Base-by-base conservation (phyloP, 495 filamentous ascomycete species). In the Rusavskia elegans region DNA sequence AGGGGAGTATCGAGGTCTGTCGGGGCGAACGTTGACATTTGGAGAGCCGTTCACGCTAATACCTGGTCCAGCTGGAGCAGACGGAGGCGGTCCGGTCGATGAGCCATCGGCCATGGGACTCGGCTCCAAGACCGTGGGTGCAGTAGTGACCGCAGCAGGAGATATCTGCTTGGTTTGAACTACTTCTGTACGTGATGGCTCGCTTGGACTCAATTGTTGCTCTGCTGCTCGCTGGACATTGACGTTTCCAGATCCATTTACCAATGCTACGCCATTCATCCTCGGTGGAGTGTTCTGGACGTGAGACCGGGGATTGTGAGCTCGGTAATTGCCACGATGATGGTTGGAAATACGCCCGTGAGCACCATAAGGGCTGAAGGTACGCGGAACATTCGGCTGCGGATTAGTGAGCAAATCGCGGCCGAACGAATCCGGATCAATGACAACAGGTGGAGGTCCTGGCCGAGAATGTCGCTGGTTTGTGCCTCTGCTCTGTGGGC, bases 351-450 rank as follows among this genome's bases (percentile, higher is more conserved):
- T 29, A 46, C 44, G 44, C 19, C 44, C 44, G 14, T 29, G 20
- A 25, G 44, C 20, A 29, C 44, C 44, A 46, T 46, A 46, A 11
- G 44, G 44, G 23, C 23, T 46, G 44, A 46, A 46, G 5, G 44
- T 46, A 29, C 44, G 44, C 9, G 11, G 14, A 46, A 16, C 20
- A 46, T 16, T 46, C 7, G 44, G 44, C 20, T 49, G 50, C 2
- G 55, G 49, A 32, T 59, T 59, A 6, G 53, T 53, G 7, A 49
- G 48, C 27, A 57, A 56, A 29, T 54, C 49, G 9, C 59, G 54
- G 7, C 59, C 59, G 50, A 62, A 62, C 27, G 59, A 58, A 42
- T 62, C 57, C 16, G 59, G 59, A 42, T 62, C 59, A 37, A 62
- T 62, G 32, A 61, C 37, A 27, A 53, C 54, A 23, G 51, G 57